Evolutionary conservation across 2,329 filamentous ascomycete species (phyloP), one percentile per base, ranked within the genome.

Genomic region (Colletotrichum melonis): DNA sequence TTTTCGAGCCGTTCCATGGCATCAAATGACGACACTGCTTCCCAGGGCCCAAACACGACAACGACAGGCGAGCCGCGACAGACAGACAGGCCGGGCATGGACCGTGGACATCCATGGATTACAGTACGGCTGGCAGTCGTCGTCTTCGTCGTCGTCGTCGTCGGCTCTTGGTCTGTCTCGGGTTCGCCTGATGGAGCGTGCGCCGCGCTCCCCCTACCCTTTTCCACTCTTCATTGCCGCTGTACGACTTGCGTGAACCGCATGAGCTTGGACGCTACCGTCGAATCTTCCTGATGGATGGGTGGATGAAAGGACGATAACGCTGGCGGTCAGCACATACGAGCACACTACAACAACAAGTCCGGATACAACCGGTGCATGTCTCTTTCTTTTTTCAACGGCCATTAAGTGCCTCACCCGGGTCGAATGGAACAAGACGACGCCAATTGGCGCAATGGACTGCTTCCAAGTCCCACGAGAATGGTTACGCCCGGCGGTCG

Each of bases 21-120:
- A 71, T 49, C 71, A 49, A 69, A 73, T 70, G 60, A 66, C 71
- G 71, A 71, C 71, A 73, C 67, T 65, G 60, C 46, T 66, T 38
- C 46, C 19, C 55, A 24, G 26, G 55, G 28, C 22, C 30, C 35
- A 46, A 57, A 57, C 32, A 35, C 32, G 63, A 16, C 32, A 32
- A 16, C 35, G 30, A 56, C 12, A 46, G 32, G 52, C 35, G 28
- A 24, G 60, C 49, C 60, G 62, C 54, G 24, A 56, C 54, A 56
- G 28, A 56, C 35, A 28, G 63, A 35, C 35, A 46, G 42, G 59
- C 26, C 16, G 38, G 26, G 46, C 70, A 26, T 60, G 30, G 12
- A 26, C 30, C 55, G 38, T 62, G 38, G 19, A 11, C 42, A 19
- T 22, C 42, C 42, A 49, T 49, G 19, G 42, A 49, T 49, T 49